Conservation (phyloP, 2,329 filamentous ascomycete genomes). For the Trichoderma semiorbis region DNA sequence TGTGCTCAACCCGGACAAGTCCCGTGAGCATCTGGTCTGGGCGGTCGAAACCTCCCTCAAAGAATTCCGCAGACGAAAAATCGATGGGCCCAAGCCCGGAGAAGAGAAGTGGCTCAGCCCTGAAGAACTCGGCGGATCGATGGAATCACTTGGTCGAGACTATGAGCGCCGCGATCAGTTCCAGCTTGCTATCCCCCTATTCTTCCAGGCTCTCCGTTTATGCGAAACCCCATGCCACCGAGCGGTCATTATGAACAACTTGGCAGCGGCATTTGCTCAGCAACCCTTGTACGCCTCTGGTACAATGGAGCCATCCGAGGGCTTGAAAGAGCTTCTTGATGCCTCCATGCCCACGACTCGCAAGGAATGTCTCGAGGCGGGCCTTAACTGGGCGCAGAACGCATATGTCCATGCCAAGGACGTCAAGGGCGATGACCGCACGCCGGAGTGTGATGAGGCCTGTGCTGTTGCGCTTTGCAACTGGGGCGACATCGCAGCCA, state of each 20-base stretch:
- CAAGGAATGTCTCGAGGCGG: conserved; percentile 63
- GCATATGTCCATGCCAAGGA: conserved; percentile 64
- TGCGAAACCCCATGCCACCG: conserved; percentile 69
- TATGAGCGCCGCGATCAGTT: conserved; percentile 73
- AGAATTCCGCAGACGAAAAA: conserved; percentile 67
- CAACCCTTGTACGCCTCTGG: conserved; percentile 46
- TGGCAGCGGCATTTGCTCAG: conserved; percentile 70
- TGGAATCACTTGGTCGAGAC: conserved; percentile 72
- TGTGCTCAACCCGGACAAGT: conserved; percentile 68
- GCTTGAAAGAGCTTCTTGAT: conserved; percentile 28
- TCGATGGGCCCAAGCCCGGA: conserved; percentile 64
- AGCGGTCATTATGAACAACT: conserved; percentile 82
- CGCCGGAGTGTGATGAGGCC: conserved; percentile 76
- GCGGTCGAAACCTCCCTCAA: conserved; percentile 75
- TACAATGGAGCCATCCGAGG: conserved; percentile 27
- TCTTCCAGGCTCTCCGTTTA: conserved; percentile 76
- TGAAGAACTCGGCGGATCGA: conserved; percentile 67
- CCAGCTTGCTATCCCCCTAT: conserved; percentile 80
- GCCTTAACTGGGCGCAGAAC: conserved; percentile 74
- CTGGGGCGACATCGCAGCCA: conserved; percentile 76
- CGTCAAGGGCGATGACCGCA: conserved; percentile 63
- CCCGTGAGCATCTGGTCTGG: conserved; percentile 71
- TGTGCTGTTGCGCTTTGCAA: conserved; percentile 85
- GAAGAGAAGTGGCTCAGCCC: conserved; percentile 69
- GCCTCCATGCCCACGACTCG: conserved; percentile 44